Conservation (phyloP, 495 filamentous ascomycete genomes). For the Terfezia claveryi region DNA sequence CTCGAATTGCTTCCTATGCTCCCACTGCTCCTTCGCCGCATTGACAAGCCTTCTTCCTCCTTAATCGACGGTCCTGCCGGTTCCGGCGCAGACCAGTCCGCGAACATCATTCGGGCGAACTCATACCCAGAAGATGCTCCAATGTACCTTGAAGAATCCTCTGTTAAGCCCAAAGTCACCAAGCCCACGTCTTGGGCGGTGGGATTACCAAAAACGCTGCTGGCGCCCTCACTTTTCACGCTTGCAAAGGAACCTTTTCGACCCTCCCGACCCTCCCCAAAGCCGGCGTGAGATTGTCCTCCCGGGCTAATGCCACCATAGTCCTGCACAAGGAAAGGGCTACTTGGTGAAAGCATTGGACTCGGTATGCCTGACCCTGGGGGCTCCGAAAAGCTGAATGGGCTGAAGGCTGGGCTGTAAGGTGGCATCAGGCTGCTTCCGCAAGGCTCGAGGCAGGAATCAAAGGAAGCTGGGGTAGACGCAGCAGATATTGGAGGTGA, state of each 20-base stretch:
- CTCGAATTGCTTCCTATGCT: not conserved
- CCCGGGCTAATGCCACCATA: not conserved
- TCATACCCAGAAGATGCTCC: slow-evolving; percentile 14
- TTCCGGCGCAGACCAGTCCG: not conserved
- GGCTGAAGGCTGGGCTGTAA: slow-evolving; percentile 14
- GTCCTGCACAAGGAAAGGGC: not conserved
- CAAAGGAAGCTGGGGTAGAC: slow-evolving; percentile 17
- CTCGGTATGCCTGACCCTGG: slow-evolving; percentile 16
- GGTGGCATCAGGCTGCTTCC: slow-evolving; percentile 5
- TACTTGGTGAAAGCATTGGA: slow-evolving; percentile 7
- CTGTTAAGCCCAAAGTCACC: slow-evolving; percentile 11
- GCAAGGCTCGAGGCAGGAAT: slow-evolving; percentile 9
- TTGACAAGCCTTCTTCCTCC: not conserved
- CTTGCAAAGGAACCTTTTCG: not conserved
- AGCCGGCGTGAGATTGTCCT: not conserved
- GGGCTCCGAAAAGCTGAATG: slow-evolving; percentile 16
- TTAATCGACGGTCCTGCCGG: not conserved
- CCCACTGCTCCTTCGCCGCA: not conserved
- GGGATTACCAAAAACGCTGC: not conserved
- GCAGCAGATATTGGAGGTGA: slow-evolving; percentile 15
- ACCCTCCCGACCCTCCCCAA: not conserved
- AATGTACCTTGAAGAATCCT: slow-evolving; percentile 15
- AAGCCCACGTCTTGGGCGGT: slow-evolving; percentile 13
- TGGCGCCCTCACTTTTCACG: not conserved
- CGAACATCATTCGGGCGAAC: slow-evolving; percentile 14